Base-by-base conservation (phyloP, 306 rosid genomes). In the Vigna hirtella region DNA sequence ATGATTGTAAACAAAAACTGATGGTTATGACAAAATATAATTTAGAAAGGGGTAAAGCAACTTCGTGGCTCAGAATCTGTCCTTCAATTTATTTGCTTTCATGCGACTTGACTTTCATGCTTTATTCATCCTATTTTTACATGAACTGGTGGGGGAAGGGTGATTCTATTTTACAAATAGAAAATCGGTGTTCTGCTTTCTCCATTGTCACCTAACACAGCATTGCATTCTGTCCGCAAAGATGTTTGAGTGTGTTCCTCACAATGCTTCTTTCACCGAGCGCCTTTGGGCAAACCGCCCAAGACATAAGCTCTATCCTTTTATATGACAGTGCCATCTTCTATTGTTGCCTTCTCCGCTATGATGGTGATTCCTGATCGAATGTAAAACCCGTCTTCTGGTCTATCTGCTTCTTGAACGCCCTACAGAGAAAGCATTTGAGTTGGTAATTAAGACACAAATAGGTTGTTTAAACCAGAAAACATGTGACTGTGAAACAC, bases 321-420 rank as follows among this genome's bases (percentile, higher is more conserved):
- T 78, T 71, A 94, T 83, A 94, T 90, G 59, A 92, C 86, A 20
- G 81, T 81, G 69, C 96, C 92, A 61, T 94, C 95, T 77, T 77
- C 83, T 74, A 94, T 85, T 30, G 87, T 87, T 26, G 90, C 96
- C 86, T 92, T 92, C 87, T 94, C 97, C 82, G 69, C 52, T 77
- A 94, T 40, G 24, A 92, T 68, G 55, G 96, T 89, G 87, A 94
- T 89, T 80, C 97, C 97, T 36, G 92, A 79, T 16, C 98, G 90
- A 82, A 92, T 89, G 83, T 94, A 87, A 71, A 94, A 92, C 38
- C 98, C 98, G 0, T 90, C 86, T 77, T 89, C 95, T 43, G 92
- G 81, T 76, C 97, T 88, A 68, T 92, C 97, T 36, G 97, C 98
- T 83, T 94, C 98, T 83, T 89, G 66, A 77, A 94, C 90, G 0